These are phyloP conservation scores for Dryadomyces quercus-mongolicae DNA, from an alignment of 2,329 filamentous ascomycete genomes.

Conservation along the genomic window DNA sequence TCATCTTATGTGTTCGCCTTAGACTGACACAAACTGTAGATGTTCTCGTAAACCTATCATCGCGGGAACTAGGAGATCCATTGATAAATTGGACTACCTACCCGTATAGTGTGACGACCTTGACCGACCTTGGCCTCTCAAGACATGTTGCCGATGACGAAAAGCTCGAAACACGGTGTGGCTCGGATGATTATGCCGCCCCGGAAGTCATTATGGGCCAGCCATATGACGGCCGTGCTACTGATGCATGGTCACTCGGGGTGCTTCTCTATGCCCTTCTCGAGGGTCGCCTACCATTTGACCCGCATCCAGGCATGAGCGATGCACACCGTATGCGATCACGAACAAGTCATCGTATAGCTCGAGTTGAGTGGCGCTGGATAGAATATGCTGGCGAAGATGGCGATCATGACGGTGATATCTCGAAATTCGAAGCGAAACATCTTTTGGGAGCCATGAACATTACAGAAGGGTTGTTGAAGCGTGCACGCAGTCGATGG, in stretches of 20 bases:
- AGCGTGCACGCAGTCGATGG: constrained; percentile 70
- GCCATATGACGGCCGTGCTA: constrained; percentile 82
- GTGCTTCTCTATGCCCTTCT: constrained; percentile 88
- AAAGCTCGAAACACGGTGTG: constrained; percentile 84
- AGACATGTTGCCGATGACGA: constrained; percentile 76
- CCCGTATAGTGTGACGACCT: constrained; percentile 70
- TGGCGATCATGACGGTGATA: constrained; percentile 67
- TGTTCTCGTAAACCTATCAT: constrained; percentile 76
- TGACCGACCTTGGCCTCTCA: constrained; percentile 86
- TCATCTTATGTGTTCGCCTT: background rate
- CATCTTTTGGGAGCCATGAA: constrained; percentile 64
- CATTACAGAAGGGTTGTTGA: constrained; percentile 74
- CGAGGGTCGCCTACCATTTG: constrained; percentile 87
- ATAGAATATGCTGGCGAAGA: constrained; percentile 72
- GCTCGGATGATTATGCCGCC: constrained; percentile 92
- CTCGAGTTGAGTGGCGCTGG: constrained; percentile 92
- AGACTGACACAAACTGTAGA: constrained; percentile 35
- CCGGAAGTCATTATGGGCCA: constrained; percentile 94
- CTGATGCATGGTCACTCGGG: constrained; percentile 90
- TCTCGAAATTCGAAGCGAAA: constrained; percentile 44
- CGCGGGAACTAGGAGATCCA: constrained; percentile 50
- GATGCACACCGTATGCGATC: constrained; percentile 67
- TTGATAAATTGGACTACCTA: constrained; percentile 60
- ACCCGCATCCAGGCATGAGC: constrained; percentile 70
- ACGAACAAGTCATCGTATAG: constrained; percentile 85